A percentile compares a stretch with the other conserved stretches of the same genome.
phyloP scores from a whole-genome alignment of 169 alveolate genomes.

The Theileria annulata region DNA sequence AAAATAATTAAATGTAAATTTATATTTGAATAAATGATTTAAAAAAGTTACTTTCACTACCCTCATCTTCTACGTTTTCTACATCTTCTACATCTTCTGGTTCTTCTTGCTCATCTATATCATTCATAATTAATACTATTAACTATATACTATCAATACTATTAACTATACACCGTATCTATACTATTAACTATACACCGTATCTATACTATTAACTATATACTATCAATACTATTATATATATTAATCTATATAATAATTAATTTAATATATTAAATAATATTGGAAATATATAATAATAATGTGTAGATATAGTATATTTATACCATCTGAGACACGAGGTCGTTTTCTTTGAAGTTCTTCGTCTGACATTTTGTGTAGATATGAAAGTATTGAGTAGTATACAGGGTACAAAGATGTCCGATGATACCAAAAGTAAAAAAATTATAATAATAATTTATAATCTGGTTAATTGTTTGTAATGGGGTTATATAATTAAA shows the following conservation, averaged over 20 bases:
- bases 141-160: too few relatives aligned
- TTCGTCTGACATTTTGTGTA: slow-evolving; percentile 26
- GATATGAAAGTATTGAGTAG: neutral
- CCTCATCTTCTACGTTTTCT: slow-evolving; percentile 14
- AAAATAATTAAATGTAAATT: neutral
- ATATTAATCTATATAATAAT: too few relatives aligned
- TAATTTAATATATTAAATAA: too few relatives aligned
- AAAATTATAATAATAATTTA: neutral
- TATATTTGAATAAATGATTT: neutral
- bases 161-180: too few relatives aligned
- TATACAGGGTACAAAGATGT: neutral
- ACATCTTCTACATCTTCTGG: slow-evolving; percentile 19
- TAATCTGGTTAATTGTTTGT: too few relatives aligned
- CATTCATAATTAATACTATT: too few relatives aligned
- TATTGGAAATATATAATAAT: neutral
- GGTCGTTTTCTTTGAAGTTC: slow-evolving; percentile 33
- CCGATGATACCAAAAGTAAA: neutral
- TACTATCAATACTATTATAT: too few relatives aligned
- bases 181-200: too few relatives aligned
- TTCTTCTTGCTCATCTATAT: neutral
- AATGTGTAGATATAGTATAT: neutral
- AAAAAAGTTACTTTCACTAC: neutral
- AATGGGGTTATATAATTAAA: neutral
- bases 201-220: too few relatives aligned
- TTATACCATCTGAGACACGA: slow-evolving; percentile 32